Percentiles rank a stretch among this genome's conserved stretches.
phyloP scores from a whole-genome alignment of 768 basidiomycete genomes.

The Calocybe indica region DNA sequence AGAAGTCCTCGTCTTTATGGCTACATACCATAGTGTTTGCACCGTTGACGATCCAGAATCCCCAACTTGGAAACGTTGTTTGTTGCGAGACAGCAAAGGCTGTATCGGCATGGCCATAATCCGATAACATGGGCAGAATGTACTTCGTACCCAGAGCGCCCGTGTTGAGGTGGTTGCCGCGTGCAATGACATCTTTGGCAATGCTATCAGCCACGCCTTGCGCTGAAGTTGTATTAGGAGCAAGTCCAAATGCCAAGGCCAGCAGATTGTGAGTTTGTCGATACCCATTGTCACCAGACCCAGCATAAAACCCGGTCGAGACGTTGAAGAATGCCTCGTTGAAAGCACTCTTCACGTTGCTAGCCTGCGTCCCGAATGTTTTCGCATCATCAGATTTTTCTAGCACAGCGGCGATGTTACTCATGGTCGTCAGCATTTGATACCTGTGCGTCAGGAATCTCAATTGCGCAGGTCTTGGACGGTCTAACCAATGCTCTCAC shows the following conservation, averaged over 20 bases:
- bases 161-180: constrained; percentile 19
- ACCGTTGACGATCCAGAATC: constrained; percentile 23
- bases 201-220: constrained; percentile 21
- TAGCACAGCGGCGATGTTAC: constrained; percentile 16
- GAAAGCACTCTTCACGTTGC: constrained; percentile 18
- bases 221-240: constrained; percentile 12
- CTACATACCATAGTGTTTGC: constrained; percentile 20
- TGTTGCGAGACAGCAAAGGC: constrained; percentile 20
- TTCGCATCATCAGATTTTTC: constrained; percentile 16
- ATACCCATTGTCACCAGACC: constrained; percentile 21
- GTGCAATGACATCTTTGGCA: constrained; percentile 12
- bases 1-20: neutral
- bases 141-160: constrained; percentile 20
- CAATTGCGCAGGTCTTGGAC: neutral
- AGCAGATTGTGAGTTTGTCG: constrained; percentile 24
- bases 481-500: constrained; percentile 9
- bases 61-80: constrained; percentile 24
- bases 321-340: constrained; percentile 19
- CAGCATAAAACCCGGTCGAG: constrained; percentile 15
- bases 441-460: constrained; percentile 12
- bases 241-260: constrained; percentile 17
- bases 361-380: constrained; percentile 17
- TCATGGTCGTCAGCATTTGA: constrained; percentile 21
- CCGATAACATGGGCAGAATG: constrained; percentile 18
- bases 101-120: constrained; percentile 15